phyloP scores from a whole-genome alignment of 371 early-diverging fungal genomes.

The Syncephalis fuscata region DNA sequence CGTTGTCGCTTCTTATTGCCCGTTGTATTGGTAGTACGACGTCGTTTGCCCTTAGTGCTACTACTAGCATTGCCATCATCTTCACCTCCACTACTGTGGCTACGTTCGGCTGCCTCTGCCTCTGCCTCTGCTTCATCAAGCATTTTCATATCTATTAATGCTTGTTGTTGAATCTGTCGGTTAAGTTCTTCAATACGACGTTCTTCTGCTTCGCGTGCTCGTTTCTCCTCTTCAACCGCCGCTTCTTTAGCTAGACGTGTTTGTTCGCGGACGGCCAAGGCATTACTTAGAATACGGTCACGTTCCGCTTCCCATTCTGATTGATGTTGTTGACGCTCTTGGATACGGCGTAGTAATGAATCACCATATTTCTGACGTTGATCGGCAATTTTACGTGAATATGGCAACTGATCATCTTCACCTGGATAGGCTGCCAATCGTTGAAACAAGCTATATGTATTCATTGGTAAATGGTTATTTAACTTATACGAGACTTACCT shows the following conservation, averaged over 20 bases:
- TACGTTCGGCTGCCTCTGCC: slow-evolving; percentile 7
- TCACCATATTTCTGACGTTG: slow-evolving; percentile 48
- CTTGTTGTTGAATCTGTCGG: slow-evolving; percentile 18
- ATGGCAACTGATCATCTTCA: slow-evolving; percentile 27
- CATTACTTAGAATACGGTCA: slow-evolving; percentile 13
- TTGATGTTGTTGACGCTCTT: slow-evolving; percentile 39
- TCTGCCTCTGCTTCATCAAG: slow-evolving; percentile 11
- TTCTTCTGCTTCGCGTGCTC: slow-evolving; percentile 17
- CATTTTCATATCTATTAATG: slow-evolving; percentile 10
- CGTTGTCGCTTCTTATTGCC: slow-evolving; percentile 2
- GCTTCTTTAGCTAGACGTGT: slow-evolving; percentile 29
- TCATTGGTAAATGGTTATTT: no score
- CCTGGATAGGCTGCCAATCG: no score
- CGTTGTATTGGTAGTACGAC: background rate
- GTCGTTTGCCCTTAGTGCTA: slow-evolving; percentile 10
- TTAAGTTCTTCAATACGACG: slow-evolving; percentile 15
- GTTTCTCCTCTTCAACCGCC: slow-evolving; percentile 17
- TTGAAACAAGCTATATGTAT: no score
- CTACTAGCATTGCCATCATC: slow-evolving; percentile 16
- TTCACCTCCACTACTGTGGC: slow-evolving; percentile 11
- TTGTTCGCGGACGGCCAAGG: slow-evolving; percentile 7
- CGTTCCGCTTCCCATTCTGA: slow-evolving; percentile 27
- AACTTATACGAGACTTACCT: no score
- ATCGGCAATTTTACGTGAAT: slow-evolving; percentile 40
- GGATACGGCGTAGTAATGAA: slow-evolving; percentile 32